phyloP scores from a whole-genome alignment of 2,329 filamentous ascomycete genomes.

The Fusarium gaditjirri region DNA sequence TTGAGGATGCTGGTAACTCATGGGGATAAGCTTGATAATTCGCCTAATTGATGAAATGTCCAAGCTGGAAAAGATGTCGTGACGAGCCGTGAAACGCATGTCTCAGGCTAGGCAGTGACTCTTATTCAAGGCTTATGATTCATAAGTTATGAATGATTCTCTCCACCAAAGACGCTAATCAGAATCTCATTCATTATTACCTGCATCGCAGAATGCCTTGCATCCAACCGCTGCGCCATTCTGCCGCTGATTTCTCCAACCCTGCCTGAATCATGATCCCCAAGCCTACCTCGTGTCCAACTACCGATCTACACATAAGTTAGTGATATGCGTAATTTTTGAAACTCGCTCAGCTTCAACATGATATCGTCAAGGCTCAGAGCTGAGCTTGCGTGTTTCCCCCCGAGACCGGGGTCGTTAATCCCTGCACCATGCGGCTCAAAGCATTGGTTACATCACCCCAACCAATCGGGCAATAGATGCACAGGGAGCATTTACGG shows the following conservation, averaged over 20 bases:
- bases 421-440: neutral
- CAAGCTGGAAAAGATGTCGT: fast-evolving
- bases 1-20: fast-evolving
- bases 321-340: neutral
- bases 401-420: neutral
- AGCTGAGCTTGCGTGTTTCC: neutral
- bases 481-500: neutral
- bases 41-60: neutral
- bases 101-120: neutral
- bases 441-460: neutral
- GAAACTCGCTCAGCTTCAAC: neutral
- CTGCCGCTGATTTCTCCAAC: fast-evolving
- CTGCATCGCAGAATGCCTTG: too few species aligned
- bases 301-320: neutral
- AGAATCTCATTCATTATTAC: neutral
- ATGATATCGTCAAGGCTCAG: neutral
- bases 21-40: neutral
- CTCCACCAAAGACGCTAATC: too few species aligned
- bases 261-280: neutral
- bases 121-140: fast-evolving
- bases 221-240: neutral
- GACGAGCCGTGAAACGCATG: fast-evolving
- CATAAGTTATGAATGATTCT: neutral
- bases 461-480: neutral
- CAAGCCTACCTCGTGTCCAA: neutral